These are phyloP conservation scores for Aspergillus sclerotiicarbonarius DNA, from an alignment of 495 filamentous ascomycete species.

Conservation along the genomic window DNA sequence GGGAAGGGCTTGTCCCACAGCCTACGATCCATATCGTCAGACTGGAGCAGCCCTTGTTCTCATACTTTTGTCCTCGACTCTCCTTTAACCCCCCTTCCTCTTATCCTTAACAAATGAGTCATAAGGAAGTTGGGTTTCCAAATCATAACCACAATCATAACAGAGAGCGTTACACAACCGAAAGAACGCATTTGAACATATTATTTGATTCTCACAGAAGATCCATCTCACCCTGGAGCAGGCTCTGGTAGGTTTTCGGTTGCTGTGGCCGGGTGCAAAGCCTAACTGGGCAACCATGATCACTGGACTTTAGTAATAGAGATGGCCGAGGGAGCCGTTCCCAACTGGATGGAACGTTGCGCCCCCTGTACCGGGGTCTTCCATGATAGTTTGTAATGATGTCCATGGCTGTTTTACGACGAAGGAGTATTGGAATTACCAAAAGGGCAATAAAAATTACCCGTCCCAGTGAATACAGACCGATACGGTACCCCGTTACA, in stretches of 20 bases:
- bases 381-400: slow-evolving; percentile 12
- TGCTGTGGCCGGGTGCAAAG: neutral
- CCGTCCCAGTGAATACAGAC: too few relatives aligned
- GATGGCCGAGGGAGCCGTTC: slow-evolving; percentile 11
- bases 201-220: too few relatives aligned
- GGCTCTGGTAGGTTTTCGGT: neutral
- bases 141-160: neutral
- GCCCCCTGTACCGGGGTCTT: slow-evolving; percentile 23
- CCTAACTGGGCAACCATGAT: neutral
- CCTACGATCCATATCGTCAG: neutral
- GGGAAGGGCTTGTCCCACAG: neutral
- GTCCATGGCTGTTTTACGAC: slow-evolving; percentile 8
- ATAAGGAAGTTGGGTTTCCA: neutral
- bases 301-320: neutral
- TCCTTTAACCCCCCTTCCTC: too few relatives aligned
- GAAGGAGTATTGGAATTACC: neutral
- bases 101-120: neutral
- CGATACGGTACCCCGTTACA: too few relatives aligned
- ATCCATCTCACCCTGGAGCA: too few relatives aligned
- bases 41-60: neutral
- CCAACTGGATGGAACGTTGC: slow-evolving; percentile 34
- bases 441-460: neutral
- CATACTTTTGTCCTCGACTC: neutral
- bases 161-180: too few relatives aligned
- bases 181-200: too few relatives aligned